Evolutionary conservation across 129 eudicot genomes (phyloP).

Genomic region (carrot (Daucus carota)): DNA sequence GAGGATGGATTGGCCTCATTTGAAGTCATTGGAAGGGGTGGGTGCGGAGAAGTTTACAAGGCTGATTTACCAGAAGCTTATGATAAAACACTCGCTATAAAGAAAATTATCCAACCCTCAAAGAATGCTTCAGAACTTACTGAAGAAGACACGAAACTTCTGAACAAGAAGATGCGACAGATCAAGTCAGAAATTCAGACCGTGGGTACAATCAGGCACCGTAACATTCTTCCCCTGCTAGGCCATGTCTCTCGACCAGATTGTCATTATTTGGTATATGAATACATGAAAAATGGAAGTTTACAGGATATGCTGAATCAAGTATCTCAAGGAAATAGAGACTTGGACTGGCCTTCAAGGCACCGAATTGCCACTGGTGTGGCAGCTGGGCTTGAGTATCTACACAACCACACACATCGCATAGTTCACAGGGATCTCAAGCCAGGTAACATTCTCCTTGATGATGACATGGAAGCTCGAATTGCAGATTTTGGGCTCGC

Average conservation of each 20-base stretch:
- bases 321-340: slow-evolving; percentile 42
- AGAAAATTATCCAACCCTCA: slow-evolving; percentile 62
- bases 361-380: slow-evolving; percentile 56
- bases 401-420: slow-evolving; percentile 55
- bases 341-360: slow-evolving; percentile 61
- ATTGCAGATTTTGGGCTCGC: slow-evolving; percentile 94
- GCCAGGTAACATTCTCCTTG: slow-evolving; percentile 80
- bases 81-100: slow-evolving; percentile 63
- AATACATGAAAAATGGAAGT: slow-evolving; percentile 89
- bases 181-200: slow-evolving; percentile 74
- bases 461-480: slow-evolving; percentile 89
- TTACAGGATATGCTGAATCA: slow-evolving; percentile 51
- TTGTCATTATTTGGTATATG: slow-evolving; percentile 83
- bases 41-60: slow-evolving; percentile 89
- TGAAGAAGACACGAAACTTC: slow-evolving; percentile 65
- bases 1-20: slow-evolving; percentile 65
- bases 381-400: slow-evolving; percentile 84
- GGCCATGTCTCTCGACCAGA: slow-evolving; percentile 75
- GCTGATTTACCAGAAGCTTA: slow-evolving; percentile 46
- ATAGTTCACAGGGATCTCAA: slow-evolving; percentile 86
- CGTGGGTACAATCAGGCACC: slow-evolving; percentile 76
- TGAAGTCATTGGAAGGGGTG: slow-evolving; percentile 69
- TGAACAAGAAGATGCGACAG: slow-evolving; percentile 76
- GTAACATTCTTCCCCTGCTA: slow-evolving; percentile 63
- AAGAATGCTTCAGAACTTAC: slow-evolving; percentile 60